Conservation (phyloP, 768 basidiomycete genomes). For the Pulveroboletus sp. region DNA sequence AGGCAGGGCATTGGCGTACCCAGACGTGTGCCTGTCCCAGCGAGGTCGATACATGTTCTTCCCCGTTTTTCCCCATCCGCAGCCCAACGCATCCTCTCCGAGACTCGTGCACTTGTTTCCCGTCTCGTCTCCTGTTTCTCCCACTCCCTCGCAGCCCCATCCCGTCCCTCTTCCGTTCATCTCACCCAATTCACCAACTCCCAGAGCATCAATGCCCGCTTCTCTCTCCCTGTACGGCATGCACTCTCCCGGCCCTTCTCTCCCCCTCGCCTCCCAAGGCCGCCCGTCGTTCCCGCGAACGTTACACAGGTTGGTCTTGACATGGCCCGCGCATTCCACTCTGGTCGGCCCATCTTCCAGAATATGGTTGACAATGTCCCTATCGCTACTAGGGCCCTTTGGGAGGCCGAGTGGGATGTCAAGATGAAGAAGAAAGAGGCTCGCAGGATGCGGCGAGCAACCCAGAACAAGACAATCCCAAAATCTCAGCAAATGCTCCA, state of each 20-base stretch:
- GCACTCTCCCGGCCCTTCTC: constrained; percentile 45
- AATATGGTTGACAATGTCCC: constrained; percentile 78
- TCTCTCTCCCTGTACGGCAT: constrained; percentile 53
- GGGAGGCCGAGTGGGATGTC: constrained; percentile 68
- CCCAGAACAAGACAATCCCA: constrained; percentile 14
- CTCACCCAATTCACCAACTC: constrained; percentile 18
- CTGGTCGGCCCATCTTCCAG: constrained; percentile 71
- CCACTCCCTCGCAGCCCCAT: constrained; percentile 20
- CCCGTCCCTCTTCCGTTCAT: constrained; percentile 10
- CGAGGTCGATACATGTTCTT: constrained; percentile 44
- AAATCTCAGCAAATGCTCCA: constrained; percentile 30
- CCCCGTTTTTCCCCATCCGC: constrained; percentile 27
- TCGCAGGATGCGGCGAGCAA: constrained; percentile 21
- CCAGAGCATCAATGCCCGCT: constrained; percentile 45
- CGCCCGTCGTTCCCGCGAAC: constrained; percentile 42
- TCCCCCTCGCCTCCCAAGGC: constrained; percentile 54
- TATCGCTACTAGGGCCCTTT: constrained; percentile 66
- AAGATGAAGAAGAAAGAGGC: constrained; percentile 43
- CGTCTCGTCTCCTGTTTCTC: constrained; percentile 53
- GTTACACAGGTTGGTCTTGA: constrained; percentile 72
- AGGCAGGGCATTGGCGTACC: constrained; percentile 19
- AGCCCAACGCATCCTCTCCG: constrained; percentile 44
- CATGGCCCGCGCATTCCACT: constrained; percentile 69
- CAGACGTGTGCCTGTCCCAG: background rate
- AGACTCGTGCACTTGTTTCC: constrained; percentile 52